These are phyloP conservation scores for Naganishia friedmannii DNA, from an alignment of 768 basidiomycete species.

Conservation along the genomic window DNA sequence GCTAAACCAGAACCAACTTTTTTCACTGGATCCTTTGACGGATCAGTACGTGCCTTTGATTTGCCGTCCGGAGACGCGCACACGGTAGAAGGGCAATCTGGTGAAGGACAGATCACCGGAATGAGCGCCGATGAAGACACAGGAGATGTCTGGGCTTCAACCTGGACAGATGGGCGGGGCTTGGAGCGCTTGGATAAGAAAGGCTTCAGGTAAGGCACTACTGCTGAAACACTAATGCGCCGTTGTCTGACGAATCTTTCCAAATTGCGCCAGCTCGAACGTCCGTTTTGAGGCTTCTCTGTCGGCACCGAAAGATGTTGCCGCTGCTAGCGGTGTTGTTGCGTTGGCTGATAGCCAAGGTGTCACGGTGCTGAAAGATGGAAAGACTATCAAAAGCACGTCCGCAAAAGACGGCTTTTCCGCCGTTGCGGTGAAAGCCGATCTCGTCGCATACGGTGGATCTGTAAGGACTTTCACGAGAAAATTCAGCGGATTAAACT, in stretches of 20 bases:
- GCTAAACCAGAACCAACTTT: conserved; percentile 59
- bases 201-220: conserved; percentile 56
- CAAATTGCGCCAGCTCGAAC: neutral
- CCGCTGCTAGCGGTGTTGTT: conserved; percentile 17
- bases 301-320: conserved; percentile 12
- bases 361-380: conserved; percentile 42
- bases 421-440: conserved; percentile 41
- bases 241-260: neutral
- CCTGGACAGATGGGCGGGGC: conserved; percentile 18
- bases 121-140: conserved; percentile 59
- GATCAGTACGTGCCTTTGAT: conserved; percentile 48
- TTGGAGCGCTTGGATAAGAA: conserved; percentile 41
- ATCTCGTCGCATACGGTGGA: conserved; percentile 67
- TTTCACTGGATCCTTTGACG: conserved; percentile 70
- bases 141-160: conserved; percentile 60
- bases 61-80: conserved; percentile 54
- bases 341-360: conserved; percentile 39
- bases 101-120: conserved; percentile 67
- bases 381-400: conserved; percentile 59
- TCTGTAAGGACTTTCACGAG: conserved; percentile 58
- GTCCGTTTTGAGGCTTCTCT: conserved; percentile 1
- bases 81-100: conserved; percentile 60
- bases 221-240: neutral
- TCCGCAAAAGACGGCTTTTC: conserved; percentile 28
- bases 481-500: conserved; percentile 4